Percentiles rank a stretch among this genome's conserved stretches.
Evolutionary conservation across 73 alveolate genomes (phyloP).

Genomic region (Paraurostyla sp.): DNA sequence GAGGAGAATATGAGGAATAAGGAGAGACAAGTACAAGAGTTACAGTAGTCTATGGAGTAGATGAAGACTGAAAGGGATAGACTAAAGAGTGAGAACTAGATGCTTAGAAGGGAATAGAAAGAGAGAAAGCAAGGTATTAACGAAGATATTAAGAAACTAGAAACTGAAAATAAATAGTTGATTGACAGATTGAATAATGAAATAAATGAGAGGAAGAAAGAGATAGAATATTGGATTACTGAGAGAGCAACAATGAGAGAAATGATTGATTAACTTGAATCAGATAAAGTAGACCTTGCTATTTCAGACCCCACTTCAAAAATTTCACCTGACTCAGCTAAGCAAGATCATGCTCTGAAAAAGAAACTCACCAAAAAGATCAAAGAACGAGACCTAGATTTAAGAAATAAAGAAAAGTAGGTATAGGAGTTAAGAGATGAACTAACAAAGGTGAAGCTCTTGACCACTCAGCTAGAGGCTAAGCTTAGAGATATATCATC

Average conservation of each 20-base stretch:
- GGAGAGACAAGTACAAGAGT: not conserved
- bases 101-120: constrained; percentile 44
- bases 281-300: constrained; percentile 53
- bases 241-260: constrained; percentile 67
- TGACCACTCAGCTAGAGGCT: not conserved
- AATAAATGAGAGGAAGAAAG: constrained; percentile 53
- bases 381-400: constrained; percentile 34
- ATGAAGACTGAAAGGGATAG: constrained; percentile 35
- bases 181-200: not conserved
- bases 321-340: not conserved
- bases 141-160: constrained; percentile 48
- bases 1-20: constrained; percentile 25
- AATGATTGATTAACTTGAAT: constrained; percentile 60
- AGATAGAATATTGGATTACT: constrained; percentile 64
- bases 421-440: constrained; percentile 35
- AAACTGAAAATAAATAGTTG: constrained; percentile 39
- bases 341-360: constrained; percentile 17
- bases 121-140: constrained; percentile 41
- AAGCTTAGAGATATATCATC: not conserved
- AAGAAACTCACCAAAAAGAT: constrained; percentile 14
- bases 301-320: not conserved
- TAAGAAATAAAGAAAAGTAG: constrained; percentile 25
- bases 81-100: constrained; percentile 45
- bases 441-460: not conserved
- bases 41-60: not conserved